A percentile compares a stretch with the other conserved stretches of the same genome.
phyloP scores from a whole-genome alignment of 2,329 filamentous ascomycete species.

The Botrytis tulipae region DNA sequence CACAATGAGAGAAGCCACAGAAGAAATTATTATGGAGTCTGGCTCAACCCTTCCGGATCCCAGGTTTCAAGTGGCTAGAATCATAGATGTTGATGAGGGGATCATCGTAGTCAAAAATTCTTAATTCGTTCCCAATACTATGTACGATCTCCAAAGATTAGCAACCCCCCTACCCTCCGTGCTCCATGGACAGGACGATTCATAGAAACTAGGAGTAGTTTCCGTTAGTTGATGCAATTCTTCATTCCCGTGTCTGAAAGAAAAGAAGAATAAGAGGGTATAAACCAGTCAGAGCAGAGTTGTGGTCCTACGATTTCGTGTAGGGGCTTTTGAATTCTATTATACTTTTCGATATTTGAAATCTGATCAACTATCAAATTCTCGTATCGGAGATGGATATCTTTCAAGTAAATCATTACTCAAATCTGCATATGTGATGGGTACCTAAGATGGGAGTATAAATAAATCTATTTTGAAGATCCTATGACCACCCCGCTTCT shows the following conservation, averaged over 20 bases:
- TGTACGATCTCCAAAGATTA: constrained; percentile 1
- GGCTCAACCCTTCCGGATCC: background rate
- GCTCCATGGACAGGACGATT: background rate
- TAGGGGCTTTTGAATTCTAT: background rate
- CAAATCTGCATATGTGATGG: background rate
- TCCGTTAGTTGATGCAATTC: background rate
- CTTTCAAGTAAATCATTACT: background rate
- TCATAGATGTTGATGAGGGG: background rate
- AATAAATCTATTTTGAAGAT: background rate
- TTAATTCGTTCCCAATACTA: background rate
- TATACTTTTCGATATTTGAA: background rate
- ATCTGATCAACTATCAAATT: background rate
- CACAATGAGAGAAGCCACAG: background rate
- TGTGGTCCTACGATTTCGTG: background rate
- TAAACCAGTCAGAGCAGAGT: background rate
- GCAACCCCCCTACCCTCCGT: background rate
- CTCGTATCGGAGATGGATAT: background rate
- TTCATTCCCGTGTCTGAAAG: background rate
- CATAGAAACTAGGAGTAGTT: background rate
- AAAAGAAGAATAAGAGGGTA: background rate
- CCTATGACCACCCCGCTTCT: background rate
- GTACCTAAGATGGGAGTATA: background rate
- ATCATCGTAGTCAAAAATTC: background rate
- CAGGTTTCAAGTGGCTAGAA: background rate
- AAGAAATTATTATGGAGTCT: background rate